phyloP scores from a whole-genome alignment of 139 green algal species.

The Dunaliella primolecta region DNA sequence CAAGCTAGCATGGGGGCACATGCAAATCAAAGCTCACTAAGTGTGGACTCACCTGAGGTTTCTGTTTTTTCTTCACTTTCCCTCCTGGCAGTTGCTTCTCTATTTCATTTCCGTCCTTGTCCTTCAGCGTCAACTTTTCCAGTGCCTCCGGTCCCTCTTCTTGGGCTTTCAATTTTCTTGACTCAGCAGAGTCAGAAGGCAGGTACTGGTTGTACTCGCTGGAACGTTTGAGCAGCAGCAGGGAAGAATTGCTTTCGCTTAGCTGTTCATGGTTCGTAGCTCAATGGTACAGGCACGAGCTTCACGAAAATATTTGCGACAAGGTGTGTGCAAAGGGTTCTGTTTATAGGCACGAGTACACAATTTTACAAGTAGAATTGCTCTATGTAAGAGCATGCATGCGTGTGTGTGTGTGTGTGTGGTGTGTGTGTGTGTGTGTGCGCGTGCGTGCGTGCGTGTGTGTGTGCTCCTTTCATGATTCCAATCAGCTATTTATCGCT shows the following conservation, averaged over 20 bases:
- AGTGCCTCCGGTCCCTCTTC: constrained; percentile 54
- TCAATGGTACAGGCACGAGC: neutral
- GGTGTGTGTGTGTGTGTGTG: neutral
- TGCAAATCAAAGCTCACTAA: too few relatives aligned
- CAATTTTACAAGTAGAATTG: too few relatives aligned
- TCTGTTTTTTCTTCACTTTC: constrained; percentile 79
- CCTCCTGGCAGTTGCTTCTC: constrained; percentile 67
- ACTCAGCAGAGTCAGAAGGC: constrained; percentile 75
- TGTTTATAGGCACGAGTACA: too few relatives aligned
- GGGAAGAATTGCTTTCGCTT: constrained; percentile 2
- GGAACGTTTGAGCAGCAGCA: constrained; percentile 46
- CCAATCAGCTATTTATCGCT: too few relatives aligned
- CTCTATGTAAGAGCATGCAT: neutral
- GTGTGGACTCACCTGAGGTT: constrained; percentile 56
- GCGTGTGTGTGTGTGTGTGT: neutral
- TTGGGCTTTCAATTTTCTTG: constrained; percentile 79
- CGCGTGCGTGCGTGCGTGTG: neutral
- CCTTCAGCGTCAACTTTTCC: constrained; percentile 60
- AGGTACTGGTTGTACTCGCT: constrained; percentile 87
- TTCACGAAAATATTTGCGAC: neutral
- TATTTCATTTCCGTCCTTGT: constrained; percentile 53
- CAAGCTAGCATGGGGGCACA: too few relatives aligned
- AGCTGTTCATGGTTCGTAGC: neutral
- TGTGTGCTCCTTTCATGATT: too few relatives aligned
- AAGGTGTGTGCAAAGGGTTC: too few relatives aligned